Conservation (phyloP, 768 basidiomycete genomes). For the Ramaria sp. region DNA sequence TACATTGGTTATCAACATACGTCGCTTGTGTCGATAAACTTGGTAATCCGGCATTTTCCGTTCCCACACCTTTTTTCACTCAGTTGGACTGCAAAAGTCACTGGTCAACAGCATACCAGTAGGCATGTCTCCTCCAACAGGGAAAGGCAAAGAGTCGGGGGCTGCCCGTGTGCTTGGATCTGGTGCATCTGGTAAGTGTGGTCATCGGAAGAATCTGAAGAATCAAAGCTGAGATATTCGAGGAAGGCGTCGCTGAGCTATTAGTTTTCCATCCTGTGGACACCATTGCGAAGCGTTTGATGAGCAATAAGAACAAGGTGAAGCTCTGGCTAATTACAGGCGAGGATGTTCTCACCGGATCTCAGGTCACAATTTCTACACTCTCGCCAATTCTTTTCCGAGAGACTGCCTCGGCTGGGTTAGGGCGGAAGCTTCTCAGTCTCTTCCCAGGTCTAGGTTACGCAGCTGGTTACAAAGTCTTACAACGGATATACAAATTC, state of each 20-base stretch:
- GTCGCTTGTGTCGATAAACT: too few species aligned
- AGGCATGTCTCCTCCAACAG: constrained; percentile 37
- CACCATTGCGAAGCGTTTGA: constrained; percentile 95
- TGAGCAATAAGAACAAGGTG: constrained; percentile 93
- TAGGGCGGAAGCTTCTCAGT: constrained; percentile 64
- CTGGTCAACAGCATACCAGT: not conserved
- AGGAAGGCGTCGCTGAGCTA: constrained; percentile 83
- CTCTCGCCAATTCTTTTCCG: constrained; percentile 81
- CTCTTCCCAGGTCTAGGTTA: constrained; percentile 98
- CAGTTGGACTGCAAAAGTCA: not conserved
- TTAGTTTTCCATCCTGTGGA: constrained; percentile 94
- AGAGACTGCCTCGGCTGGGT: constrained; percentile 59
- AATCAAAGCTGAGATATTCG: not conserved
- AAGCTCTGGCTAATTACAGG: too few species aligned
- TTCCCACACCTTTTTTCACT: not conserved
- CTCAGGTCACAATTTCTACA: constrained; percentile 49
- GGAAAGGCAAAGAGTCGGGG: constrained; percentile 68
- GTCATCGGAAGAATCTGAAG: not conserved
- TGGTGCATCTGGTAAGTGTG: constrained; percentile 70
- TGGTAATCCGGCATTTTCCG: not conserved
- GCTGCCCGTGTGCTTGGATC: constrained; percentile 86
- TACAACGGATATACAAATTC: constrained; percentile 94
- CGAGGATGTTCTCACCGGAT: not conserved
- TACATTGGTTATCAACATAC: too few species aligned
- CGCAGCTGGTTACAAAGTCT: constrained; percentile 94